Evolutionary conservation across 768 basidiomycete genomes (phyloP), one percentile per base, ranked within the genome.

Genomic region (Pleurotus eryngii): DNA sequence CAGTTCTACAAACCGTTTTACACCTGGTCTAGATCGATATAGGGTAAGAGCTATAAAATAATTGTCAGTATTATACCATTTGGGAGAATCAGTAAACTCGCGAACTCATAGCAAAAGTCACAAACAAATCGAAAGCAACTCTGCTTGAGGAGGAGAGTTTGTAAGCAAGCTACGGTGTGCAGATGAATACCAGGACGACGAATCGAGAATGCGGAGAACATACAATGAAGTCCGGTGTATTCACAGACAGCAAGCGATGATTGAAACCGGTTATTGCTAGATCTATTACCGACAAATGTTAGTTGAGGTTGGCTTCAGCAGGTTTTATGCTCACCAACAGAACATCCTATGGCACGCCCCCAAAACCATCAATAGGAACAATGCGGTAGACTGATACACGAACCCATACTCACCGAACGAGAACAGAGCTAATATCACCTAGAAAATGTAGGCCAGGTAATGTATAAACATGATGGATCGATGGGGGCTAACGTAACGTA

Each of bases 181-280:
- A 6, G 27, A 18, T 18, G 46, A 26, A 43, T 43, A 43, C 27
- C 27, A 30, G 27, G 27, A 30, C 27, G 27, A 30, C 27, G 27
- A 1, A 30, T 30, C 27, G 6, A 5, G 27, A 30, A 30, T 5
- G 27, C 27, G 27, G 27, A 30, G 27, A 11, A 49, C 48, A 12
- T 49, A 53, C 50, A 1, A 53, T 20, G 50, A 53, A 53, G 38
- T 53, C 50, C 15, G 50, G 50, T 20, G 50, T 53, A 22, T 53
- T 53, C 15, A 53, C 50, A 22, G 50, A 42, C 20, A 53, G 22
- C 27, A 53, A n/a, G 38, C 50, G 50, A 40, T 53, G 50, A 22
- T 53, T 53, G n/a, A 53, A 53, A 3, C 50, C 50, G 3, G 50
- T 24, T 18, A 53, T 53, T 1, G 50, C 50, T 2, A 53, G 37